These are phyloP conservation scores for Penicillium macrosclerotiorum DNA, from an alignment of 495 filamentous ascomycete species.

Conservation along the genomic window DNA sequence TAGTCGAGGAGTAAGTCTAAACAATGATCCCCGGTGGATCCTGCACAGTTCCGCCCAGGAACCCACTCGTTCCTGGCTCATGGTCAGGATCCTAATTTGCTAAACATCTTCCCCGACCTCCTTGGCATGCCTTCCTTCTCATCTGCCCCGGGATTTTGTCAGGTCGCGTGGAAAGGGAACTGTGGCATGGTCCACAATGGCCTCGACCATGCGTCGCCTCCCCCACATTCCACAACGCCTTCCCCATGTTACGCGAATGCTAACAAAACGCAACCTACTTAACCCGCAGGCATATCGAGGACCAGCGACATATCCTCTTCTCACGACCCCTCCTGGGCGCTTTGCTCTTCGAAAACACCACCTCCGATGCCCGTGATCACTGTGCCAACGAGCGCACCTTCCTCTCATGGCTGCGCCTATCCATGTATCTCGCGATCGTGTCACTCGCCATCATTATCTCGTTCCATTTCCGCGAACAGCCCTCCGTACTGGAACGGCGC, in stretches of 20 bases:
- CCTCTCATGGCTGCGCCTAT: conserved; percentile 89
- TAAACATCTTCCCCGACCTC: too few relatives aligned
- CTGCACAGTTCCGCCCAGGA: not conserved
- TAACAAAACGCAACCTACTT: not conserved
- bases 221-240: conserved; percentile 1
- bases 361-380: conserved; percentile 77
- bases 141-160: too few relatives aligned
- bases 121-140: too few relatives aligned
- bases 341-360: conserved; percentile 83
- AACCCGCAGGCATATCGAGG: conserved; percentile 28
- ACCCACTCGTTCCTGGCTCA: too few relatives aligned
- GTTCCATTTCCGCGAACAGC: conserved; percentile 79
- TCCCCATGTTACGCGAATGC: not conserved
- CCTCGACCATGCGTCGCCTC: too few relatives aligned
- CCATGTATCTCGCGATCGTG: conserved; percentile 88
- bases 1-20: conserved; percentile 41
- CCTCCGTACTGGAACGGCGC: conserved; percentile 64
- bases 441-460: conserved; percentile 86
- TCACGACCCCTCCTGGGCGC: conserved; percentile 70
- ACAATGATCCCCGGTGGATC: not conserved
- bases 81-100: too few relatives aligned
- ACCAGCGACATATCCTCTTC: conserved; percentile 56
- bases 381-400: conserved; percentile 67
- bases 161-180: too few relatives aligned
- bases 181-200: too few relatives aligned